phyloP scores from a whole-genome alignment of 2,329 filamentous ascomycete genomes.

The Knoxdaviesia proteae region DNA sequence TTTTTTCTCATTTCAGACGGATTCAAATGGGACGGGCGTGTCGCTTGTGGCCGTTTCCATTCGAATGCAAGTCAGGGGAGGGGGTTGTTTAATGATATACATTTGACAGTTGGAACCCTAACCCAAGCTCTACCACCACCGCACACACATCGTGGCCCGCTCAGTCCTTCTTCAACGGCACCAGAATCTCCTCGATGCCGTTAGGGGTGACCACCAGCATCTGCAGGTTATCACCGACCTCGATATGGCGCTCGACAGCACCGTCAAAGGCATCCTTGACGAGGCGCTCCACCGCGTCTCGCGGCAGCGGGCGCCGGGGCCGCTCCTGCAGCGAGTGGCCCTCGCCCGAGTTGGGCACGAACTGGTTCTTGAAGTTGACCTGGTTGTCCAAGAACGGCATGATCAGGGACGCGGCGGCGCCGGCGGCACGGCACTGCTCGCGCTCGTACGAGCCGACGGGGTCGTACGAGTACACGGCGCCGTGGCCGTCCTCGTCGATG shows the following conservation, averaged over 20 bases:
- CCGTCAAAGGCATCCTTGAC: conserved; percentile 97
- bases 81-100: too few species aligned
- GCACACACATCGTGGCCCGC: not conserved
- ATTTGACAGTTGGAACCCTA: too few species aligned
- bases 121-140: too few species aligned
- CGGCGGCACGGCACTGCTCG: conserved; percentile 85
- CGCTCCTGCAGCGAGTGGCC: conserved; percentile 64
- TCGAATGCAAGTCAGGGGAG: too few species aligned
- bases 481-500: conserved; percentile 82
- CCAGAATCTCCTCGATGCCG: conserved; percentile 70
- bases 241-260: conserved; percentile 95
- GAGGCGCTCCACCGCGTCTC: conserved; percentile 58
- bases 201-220: conserved; percentile 80
- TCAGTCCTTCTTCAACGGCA: conserved; percentile 80
- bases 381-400: conserved; percentile 99
- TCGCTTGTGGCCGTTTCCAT: too few species aligned
- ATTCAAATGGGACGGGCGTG: too few species aligned
- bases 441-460: conserved; percentile 95
- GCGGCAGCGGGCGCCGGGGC: conserved; percentile 47
- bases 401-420: conserved; percentile 81
- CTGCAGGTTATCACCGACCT: conserved; percentile 91
- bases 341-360: conserved; percentile 64
- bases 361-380: conserved; percentile 99
- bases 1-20: too few species aligned
- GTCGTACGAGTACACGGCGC: conserved; percentile 92